A percentile compares a stretch with the other conserved stretches of the same genome.
phyloP scores from a whole-genome alignment of 2,329 filamentous ascomycete species.

The Talaromyces amestolkiae region DNA sequence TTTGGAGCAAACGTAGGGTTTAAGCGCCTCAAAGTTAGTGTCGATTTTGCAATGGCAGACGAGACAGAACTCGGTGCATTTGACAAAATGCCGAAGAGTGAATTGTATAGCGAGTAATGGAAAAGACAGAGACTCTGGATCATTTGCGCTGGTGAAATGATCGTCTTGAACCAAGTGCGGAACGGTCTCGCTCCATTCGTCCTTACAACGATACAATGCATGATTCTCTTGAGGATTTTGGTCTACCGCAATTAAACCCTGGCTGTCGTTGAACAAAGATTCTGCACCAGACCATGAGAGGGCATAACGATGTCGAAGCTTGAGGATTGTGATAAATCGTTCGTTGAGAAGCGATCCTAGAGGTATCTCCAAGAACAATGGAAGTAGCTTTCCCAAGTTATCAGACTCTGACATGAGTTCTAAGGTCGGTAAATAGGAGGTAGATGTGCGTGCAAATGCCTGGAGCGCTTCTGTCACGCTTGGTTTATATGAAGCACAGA shows the following conservation, averaged over 20 bases:
- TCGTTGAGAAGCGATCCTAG: slow-evolving; percentile 67
- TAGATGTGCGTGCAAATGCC: slow-evolving; percentile 43
- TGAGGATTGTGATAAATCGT: slow-evolving; percentile 62
- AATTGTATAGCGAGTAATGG: slow-evolving; percentile 69
- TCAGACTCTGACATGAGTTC: neutral
- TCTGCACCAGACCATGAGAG: slow-evolving; percentile 70
- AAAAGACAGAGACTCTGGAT: slow-evolving; percentile 47
- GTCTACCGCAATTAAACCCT: slow-evolving; percentile 33
- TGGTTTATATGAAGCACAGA: slow-evolving; percentile 72
- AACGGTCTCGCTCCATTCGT: slow-evolving; percentile 26
- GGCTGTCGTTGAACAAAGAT: slow-evolving; percentile 50
- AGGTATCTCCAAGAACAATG: slow-evolving; percentile 68
- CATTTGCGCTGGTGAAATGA: slow-evolving; percentile 42
- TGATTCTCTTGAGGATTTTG: neutral
- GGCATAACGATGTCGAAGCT: slow-evolving; percentile 52
- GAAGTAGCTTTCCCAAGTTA: slow-evolving; percentile 45
- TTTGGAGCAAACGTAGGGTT: slow-evolving; percentile 69
- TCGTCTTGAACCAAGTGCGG: slow-evolving; percentile 51
- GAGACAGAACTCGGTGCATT: slow-evolving; percentile 82
- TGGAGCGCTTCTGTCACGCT: slow-evolving; percentile 53
- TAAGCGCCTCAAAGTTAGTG: slow-evolving; percentile 56
- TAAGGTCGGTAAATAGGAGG: neutral
- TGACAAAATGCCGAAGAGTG: slow-evolving; percentile 70
- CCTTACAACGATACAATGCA: slow-evolving; percentile 24
- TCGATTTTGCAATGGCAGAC: slow-evolving; percentile 72